phyloP scores from a whole-genome alignment of 257 asterid genomes.

The Nicotiana otophora region DNA sequence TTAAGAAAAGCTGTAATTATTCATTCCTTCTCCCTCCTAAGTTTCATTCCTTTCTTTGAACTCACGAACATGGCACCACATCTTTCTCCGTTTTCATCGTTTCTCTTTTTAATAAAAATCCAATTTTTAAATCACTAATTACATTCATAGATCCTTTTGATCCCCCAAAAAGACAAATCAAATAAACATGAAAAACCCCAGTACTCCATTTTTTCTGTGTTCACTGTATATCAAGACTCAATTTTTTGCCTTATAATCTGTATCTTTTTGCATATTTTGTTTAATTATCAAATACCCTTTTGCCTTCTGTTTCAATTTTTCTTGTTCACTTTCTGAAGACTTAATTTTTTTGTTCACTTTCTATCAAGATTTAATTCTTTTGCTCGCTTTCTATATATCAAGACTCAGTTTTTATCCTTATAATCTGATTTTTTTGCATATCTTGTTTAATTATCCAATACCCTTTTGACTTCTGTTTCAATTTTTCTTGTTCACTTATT shows the following conservation, averaged over 20 bases:
- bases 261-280: background rate
- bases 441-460: background rate
- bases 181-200: background rate
- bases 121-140: background rate
- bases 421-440: background rate
- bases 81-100: no score
- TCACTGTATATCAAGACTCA: slow-evolving; percentile 7
- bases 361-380: no score
- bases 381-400: background rate
- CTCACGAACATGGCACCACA: slow-evolving; percentile 34
- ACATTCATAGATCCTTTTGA: background rate
- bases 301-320: background rate
- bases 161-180: background rate
- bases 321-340: slow-evolving; percentile 9
- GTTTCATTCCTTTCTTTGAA: slow-evolving; percentile 22
- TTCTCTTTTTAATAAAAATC: background rate
- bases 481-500: background rate
- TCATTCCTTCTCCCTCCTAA: background rate
- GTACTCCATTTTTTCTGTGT: background rate
- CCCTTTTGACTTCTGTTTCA: background rate
- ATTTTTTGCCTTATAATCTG: background rate
- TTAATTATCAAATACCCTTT: background rate
- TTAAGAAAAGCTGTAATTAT: background rate
- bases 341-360: no score
- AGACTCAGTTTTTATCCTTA: background rate